Conservation (phyloP, 2,329 filamentous ascomycete species). For the Xylariaceae sp. region DNA sequence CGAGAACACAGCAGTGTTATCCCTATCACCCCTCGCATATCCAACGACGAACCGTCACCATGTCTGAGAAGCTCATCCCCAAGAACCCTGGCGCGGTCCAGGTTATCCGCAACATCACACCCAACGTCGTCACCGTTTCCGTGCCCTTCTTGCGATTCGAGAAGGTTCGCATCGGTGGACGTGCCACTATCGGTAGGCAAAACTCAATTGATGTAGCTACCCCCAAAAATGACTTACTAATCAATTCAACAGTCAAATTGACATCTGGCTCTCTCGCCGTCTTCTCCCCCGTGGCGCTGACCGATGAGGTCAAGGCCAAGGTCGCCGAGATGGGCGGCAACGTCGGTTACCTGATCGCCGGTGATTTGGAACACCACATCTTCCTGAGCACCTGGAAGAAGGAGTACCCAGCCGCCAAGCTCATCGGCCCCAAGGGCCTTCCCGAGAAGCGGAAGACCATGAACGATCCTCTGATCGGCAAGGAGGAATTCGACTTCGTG, state of each 20-base stretch:
- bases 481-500: conserved; percentile 62
- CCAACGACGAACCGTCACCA: conserved; percentile 32
- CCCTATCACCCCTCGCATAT: conserved; percentile 1
- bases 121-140: conserved; percentile 74
- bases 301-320: conserved; percentile 65
- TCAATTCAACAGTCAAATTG: conserved; percentile 37
- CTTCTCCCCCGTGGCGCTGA: conserved; percentile 89
- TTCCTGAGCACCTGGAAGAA: conserved; percentile 82
- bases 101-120: conserved; percentile 83
- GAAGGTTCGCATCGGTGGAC: conserved; percentile 75
- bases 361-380: conserved; percentile 93
- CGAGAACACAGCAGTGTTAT: neutral
- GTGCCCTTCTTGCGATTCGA: conserved; percentile 84
- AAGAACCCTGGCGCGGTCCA: conserved; percentile 76
- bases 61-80: conserved; percentile 65
- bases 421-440: conserved; percentile 81
- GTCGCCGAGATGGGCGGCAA: conserved; percentile 63
- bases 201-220: neutral
- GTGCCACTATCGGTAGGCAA: conserved; percentile 74
- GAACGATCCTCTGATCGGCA: conserved; percentile 52
- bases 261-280: conserved; percentile 75
- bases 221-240: conserved; percentile 2
- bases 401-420: conserved; percentile 72
- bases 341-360: conserved; percentile 81
- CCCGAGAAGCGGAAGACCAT: conserved; percentile 73